Evolutionary conservation across 805 yeast genomes (phyloP), one percentile per base, ranked within the genome.

Genomic region (Lipomyces orientalis): DNA sequence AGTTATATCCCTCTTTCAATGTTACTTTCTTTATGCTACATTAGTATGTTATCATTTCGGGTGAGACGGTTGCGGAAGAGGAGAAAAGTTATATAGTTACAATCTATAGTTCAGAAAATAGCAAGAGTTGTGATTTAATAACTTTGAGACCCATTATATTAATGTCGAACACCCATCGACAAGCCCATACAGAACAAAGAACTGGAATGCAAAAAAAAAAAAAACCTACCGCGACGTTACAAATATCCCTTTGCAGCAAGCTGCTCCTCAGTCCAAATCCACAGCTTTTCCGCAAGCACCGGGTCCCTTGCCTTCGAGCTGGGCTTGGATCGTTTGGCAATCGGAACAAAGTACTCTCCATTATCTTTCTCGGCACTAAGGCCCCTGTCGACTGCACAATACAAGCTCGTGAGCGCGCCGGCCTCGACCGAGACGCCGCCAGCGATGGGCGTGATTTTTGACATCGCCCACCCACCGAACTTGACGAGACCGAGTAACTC

Each of bases 231-330:
- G 9, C 4, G 22, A 12, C 22, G n/a, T n/a, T 16, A 25, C 49
- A 43, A n/a, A 49, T 64, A 67, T 25, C 70, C 70, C 46, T 64
- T 67, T 33, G 37, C 62, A 4, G 7, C 34, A 0, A 67, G 63
- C 39, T 56, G 64, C 56, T 54, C 62, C 33, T 64, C 68, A 5
- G 71, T 67, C 71, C 71, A 67, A 9, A 9, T 25, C 66, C 67
- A 67, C 54, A 67, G 49, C 58, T 67, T 54, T 31, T 49, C 66
- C 9, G 66, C 64, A 16, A 64, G 49, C 51, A 31, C 51, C 2
- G 54, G n/a, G 31, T 67, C 64, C 29, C 33, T 10, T 4, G 64
- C 65, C 54, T 25, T 49, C 3, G 46, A 54, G 12, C 60, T 49
- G 54, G 64, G 33, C 25, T 46, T 43, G 9, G 62, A 63, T 29